Percentiles rank a stretch among this genome's conserved stretches.
phyloP scores from a whole-genome alignment of 495 filamentous ascomycete species.

The Neurospora sp. region DNA sequence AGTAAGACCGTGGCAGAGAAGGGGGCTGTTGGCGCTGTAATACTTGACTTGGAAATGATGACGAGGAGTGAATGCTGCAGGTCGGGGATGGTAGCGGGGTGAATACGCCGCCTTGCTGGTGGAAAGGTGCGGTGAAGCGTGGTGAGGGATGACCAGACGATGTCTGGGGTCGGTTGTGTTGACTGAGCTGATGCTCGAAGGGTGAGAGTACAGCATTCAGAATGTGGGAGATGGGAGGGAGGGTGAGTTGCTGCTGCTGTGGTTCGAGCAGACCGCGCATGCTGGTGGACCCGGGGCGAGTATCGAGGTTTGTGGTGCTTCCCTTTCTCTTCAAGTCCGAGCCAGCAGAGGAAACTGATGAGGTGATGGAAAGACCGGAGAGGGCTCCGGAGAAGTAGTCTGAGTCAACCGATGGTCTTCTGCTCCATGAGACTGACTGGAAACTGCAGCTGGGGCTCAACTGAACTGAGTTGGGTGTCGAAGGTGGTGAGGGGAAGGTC shows the following conservation, averaged over 20 bases:
- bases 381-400: background rate
- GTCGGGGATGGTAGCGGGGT: background rate
- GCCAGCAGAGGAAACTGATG: background rate
- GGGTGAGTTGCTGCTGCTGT: background rate
- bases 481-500: background rate
- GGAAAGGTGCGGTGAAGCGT: background rate
- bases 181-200: background rate
- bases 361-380: background rate
- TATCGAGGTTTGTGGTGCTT: background rate
- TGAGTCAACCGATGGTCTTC: background rate
- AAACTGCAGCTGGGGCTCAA: background rate
- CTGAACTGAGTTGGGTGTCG: background rate
- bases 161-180: background rate
- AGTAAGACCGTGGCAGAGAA: background rate
- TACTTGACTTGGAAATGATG: background rate
- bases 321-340: background rate
- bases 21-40: background rate
- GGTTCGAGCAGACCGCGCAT: background rate
- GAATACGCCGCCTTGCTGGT: background rate
- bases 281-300: background rate
- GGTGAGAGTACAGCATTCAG: conserved; percentile 4
- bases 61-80: background rate
- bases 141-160: background rate
- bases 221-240: conserved; percentile 11
- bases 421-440: background rate